These are phyloP conservation scores for Ceratocystis harringtonii DNA, from an alignment of 2,329 filamentous ascomycete genomes.

Conservation along the genomic window DNA sequence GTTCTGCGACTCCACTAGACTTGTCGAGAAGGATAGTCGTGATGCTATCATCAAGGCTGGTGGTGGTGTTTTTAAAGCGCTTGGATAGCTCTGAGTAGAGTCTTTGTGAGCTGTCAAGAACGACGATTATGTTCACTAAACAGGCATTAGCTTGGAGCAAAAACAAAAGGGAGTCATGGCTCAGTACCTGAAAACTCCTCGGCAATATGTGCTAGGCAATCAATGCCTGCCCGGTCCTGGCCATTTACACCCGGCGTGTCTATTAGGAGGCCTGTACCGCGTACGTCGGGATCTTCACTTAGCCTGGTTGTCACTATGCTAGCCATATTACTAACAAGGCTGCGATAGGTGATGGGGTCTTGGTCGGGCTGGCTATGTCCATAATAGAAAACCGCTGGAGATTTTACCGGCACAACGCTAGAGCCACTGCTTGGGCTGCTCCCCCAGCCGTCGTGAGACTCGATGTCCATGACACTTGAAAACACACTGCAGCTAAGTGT, in stretches of 20 bases:
- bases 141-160: background rate
- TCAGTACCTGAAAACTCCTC: conserved; percentile 37
- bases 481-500: conserved; percentile 78
- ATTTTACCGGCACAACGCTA: conserved; percentile 73
- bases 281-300: conserved; percentile 57
- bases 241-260: conserved; percentile 63
- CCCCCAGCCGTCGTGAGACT: conserved; percentile 69
- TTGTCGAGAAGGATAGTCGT: conserved; percentile 66
- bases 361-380: conserved; percentile 60
- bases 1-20: conserved; percentile 69
- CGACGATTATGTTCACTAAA: conserved; percentile 62
- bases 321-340: conserved; percentile 60
- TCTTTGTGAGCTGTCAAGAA: conserved; percentile 57
- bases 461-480: conserved; percentile 70
- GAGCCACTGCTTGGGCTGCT: conserved; percentile 83
- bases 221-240: conserved; percentile 51
- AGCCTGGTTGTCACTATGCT: conserved; percentile 63
- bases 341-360: conserved; percentile 55
- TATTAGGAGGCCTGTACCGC: conserved; percentile 64
- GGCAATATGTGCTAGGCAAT: conserved; percentile 63
- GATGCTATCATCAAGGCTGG: conserved; percentile 50
- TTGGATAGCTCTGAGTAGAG: conserved; percentile 60
- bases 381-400: conserved; percentile 82
- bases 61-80: conserved; percentile 45
- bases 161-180: too few species aligned